Conservation (phyloP, 2,329 filamentous ascomycete genomes). For the Beauveria pseudobassiana region DNA sequence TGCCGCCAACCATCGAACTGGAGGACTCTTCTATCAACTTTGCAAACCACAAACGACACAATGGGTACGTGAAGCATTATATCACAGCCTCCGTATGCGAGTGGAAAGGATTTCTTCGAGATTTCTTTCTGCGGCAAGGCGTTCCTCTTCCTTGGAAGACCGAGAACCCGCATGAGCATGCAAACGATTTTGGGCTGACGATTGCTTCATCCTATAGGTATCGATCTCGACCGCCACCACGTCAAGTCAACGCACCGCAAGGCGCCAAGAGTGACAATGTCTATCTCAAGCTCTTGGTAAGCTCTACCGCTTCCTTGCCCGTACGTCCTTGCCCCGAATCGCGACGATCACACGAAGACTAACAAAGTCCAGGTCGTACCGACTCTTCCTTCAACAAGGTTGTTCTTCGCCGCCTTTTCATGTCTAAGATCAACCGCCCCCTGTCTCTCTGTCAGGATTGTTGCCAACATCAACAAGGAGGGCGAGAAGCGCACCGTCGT, state of each 20-base stretch:
- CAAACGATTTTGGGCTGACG: constrained; percentile 56
- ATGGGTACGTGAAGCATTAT: constrained; percentile 51
- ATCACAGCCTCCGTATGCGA: constrained; percentile 41
- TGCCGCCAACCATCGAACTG: constrained; percentile 34
- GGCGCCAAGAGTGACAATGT: constrained; percentile 97
- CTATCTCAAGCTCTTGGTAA: constrained; percentile 94
- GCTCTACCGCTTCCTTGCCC: constrained; percentile 93
- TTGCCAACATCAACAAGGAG: constrained; percentile 57
- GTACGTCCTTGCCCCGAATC: constrained; percentile 48
- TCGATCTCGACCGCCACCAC: constrained; percentile 65
- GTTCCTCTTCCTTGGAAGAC: constrained; percentile 16
- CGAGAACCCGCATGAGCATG: constrained; percentile 49
- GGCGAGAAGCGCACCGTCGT: constrained; percentile 81
- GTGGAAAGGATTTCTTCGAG: constrained; percentile 28
- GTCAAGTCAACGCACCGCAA: constrained; percentile 72
- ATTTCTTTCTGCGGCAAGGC: constrained; percentile 12
- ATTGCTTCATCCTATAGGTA: constrained; percentile 50
- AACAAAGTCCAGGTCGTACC: constrained; percentile 63
- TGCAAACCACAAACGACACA: constrained; percentile 37
- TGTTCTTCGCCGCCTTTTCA: constrained; percentile 93
- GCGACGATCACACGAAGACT: constrained; percentile 1
- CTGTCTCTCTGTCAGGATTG: constrained; percentile 89
- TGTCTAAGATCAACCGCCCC: constrained; percentile 98
- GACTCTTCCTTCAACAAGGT: constrained; percentile 98
- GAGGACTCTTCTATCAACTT: constrained; percentile 8